Base-by-base conservation (phyloP, 1,284 basidiomycete species). In the Meira nashicola region DNA sequence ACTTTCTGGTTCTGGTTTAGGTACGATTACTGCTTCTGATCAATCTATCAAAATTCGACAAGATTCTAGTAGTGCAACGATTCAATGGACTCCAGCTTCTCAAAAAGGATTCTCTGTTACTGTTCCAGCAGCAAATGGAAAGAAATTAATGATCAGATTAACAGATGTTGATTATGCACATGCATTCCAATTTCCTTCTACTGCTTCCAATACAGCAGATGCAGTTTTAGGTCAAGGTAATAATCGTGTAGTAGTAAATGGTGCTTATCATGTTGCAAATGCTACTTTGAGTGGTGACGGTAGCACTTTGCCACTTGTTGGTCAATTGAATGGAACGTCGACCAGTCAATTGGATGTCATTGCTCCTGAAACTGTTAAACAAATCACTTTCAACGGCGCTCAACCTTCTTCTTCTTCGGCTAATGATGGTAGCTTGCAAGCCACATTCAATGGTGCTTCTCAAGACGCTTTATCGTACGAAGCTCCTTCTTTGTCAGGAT, bases 1-100 rank as follows among this genome's bases (percentile, higher is more conserved):
- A 2, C 80, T 84, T 72, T 79, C 71, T 51, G 79, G 81, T 52
- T 57, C 62, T 33, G 11, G n/a, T 10, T 28, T n/a, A 41, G 21
- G 23, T 8, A 19, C 25, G 10, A 38, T 12, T 19, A 54, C 11
- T 9, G 37, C 11, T n/a, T n/a, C 25, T n/a, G 21, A 33, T 33
- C 21, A 54, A 38, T 19, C 21, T 41, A 23, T 54, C 21, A 38
- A 19, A 8, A 39, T 54, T 23, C 25, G 15, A 21, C 17, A 54
- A n/a, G 41, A 12, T 12, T 19, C 25, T 14, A 15, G 21, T 33
- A 21, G 48, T n/a, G 17, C 21, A 7, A 33, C 38, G 10, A 37
- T 54, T 41, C 19, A n/a, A 23, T 54, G 51, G 51, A 54, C 25
- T 8, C 6, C 51, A 15, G 3, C 21, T 38, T 14, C 48, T 6